Percentiles rank a stretch among this genome's conserved stretches.
These are phyloP conservation scores for Zoysia pacifica DNA, from an alignment of 176 grass and related monocot species.

Conservation along the genomic window DNA sequence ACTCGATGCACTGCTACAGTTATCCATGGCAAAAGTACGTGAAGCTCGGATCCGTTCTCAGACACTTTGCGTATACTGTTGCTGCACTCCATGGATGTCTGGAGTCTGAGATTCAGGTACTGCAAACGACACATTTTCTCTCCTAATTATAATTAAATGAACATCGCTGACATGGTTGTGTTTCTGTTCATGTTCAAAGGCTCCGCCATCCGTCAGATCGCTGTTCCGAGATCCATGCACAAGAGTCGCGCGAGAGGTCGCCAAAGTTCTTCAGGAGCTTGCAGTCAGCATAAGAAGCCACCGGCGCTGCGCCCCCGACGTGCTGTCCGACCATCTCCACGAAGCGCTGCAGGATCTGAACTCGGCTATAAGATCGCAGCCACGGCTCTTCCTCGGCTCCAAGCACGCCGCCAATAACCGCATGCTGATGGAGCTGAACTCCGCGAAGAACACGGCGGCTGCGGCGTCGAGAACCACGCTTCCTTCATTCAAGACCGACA, in stretches of 20 bases:
- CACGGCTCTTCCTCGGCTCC: conserved; percentile 35
- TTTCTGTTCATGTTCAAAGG: conserved; percentile 46
- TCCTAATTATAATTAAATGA: conserved; percentile 1
- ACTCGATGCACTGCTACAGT: conserved; percentile 84
- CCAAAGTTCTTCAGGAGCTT: conserved; percentile 83
- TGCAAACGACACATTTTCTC: not conserved
- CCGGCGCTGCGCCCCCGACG: conserved; percentile 28
- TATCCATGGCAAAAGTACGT: conserved; percentile 96
- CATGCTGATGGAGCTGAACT: conserved; percentile 41
- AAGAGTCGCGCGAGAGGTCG: conserved; percentile 66
- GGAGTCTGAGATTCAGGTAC: conserved; percentile 93
- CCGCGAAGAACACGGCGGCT: conserved; percentile 6
- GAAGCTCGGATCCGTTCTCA: conserved; percentile 81
- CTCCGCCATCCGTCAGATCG: conserved; percentile 52
- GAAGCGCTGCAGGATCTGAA: conserved; percentile 40
- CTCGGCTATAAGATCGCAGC: conserved; percentile 16
- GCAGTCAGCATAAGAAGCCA: conserved; percentile 46
- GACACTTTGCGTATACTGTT: conserved; percentile 84
- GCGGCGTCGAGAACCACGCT: conserved; percentile 36
- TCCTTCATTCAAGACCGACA: conserved; percentile 69
- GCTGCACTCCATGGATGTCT: conserved; percentile 90
- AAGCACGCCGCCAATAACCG: conserved; percentile 40
- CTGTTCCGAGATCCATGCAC: conserved; percentile 78
- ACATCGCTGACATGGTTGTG: conserved; percentile 15
- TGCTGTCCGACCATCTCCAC: conserved; percentile 36